These are phyloP conservation scores for Aspergillus cristatus DNA, from an alignment of 495 filamentous ascomycete genomes.

Conservation along the genomic window DNA sequence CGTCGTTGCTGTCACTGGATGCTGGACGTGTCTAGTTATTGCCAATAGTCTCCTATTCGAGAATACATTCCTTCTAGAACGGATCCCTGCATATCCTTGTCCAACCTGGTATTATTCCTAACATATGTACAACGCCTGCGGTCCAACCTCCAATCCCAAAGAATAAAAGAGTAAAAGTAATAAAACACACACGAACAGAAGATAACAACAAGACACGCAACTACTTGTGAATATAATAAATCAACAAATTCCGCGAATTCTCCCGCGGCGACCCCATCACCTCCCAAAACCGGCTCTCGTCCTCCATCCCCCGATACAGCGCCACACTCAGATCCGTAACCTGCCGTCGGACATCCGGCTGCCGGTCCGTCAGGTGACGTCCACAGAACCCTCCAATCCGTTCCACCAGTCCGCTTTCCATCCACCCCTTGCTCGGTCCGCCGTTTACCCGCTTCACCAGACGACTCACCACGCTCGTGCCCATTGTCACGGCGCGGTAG, in stretches of 20 bases:
- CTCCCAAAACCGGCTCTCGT: slow-evolving; percentile 56
- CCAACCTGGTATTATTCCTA: too few species aligned
- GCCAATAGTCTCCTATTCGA: too few species aligned
- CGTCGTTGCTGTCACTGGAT: not conserved
- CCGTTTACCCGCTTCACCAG: slow-evolving; percentile 18
- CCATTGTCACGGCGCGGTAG: slow-evolving; percentile 41
- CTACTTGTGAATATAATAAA: slow-evolving; percentile 70
- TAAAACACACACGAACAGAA: too few species aligned
- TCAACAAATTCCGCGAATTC: slow-evolving; percentile 64
- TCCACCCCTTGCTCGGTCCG: slow-evolving; percentile 8
- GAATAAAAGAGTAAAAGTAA: too few species aligned
- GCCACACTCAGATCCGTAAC: slow-evolving; percentile 68
- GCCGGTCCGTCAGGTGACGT: slow-evolving; percentile 55
- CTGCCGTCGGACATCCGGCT: slow-evolving; percentile 71
- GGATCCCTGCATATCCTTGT: too few species aligned
- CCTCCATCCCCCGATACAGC: slow-evolving; percentile 54
- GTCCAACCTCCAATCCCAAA: too few species aligned
- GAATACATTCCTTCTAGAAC: too few species aligned
- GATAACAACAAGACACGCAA: too few species aligned
- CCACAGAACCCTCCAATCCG: slow-evolving; percentile 47
- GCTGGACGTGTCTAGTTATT: too few species aligned
- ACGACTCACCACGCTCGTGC: slow-evolving; percentile 47
- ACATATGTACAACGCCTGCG: too few species aligned
- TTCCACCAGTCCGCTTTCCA: slow-evolving; percentile 14
- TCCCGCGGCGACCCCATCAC: slow-evolving; percentile 52